Evolutionary conservation across 192 early-diverging fungal species (phyloP), one percentile per base, ranked within the genome.

Genomic region (Coemansia sp.): DNA sequence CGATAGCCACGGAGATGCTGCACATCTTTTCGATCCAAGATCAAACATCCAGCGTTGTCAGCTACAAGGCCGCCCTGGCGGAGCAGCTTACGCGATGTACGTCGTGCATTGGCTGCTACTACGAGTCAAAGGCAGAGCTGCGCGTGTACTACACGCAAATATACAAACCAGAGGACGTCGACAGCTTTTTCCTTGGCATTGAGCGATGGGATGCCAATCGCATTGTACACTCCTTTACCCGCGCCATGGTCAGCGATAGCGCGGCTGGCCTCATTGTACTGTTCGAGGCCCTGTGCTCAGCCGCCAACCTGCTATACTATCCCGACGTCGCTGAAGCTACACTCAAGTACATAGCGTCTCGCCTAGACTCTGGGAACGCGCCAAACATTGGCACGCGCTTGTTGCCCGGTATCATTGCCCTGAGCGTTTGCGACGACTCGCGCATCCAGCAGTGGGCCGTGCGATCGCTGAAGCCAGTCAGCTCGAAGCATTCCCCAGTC

Each of bases 191-290:
- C 25, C 25, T 37, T 4, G 42, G 15, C 4, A 49, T 84, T 15
- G 67, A 68, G 29, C 29, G 39, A 10, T 82, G 79, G 79, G 79
- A 82, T 59, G 67, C 65, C 36, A 25, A 51, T 20, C 79, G 79
- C 6, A 72, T 82, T 11, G 38, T 19, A 22, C 39, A 46, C 7
- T 64, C 42, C 14, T 39, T 82, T 14, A n/a, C 35, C 10, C 53
- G 22, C 1, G 41, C 57, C 5, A 58, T 43, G 40, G 59, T 22
- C 5, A 47, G 29, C 47, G 37, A 49, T 25, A 25, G 51, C 22
- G n/a, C 39, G 38, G 38, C 31, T 49, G 66, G 66, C n/a, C 53
- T 62, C 5, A 65, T 61, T 22, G 60, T 65, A 39, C 64, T 76
- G 19, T 62, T 61, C 17, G 79, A 82, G 12, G 71, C 71, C 0